Evolutionary conservation across 331 rosid genomes (phyloP), one percentile per base, ranked within the genome.

Genomic region (Prunus yedoensis): DNA sequence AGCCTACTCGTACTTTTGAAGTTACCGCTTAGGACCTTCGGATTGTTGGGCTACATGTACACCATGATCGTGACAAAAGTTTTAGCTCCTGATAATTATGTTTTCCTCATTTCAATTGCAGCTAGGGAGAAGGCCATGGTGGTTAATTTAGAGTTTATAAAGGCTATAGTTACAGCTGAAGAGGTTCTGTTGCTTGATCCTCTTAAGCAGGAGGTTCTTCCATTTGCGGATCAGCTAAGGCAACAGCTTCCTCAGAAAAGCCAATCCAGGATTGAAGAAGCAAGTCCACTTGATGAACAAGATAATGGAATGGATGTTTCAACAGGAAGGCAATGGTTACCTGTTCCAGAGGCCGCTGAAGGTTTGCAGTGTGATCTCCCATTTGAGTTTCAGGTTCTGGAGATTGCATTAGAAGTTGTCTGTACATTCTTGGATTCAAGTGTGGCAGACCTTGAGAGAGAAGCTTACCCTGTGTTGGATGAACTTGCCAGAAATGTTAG

Each of bases 51-150:
- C 41, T 60, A 5, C 41, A 27, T 5, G 53, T 49, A 49, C 14
- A 57, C 27, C 63, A 57, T 21, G 63, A 20, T 57, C 59, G 0
- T 57, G 62, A 5, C 30, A 23, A 57, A 57, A n/a, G 4, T 9
- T 12, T 57, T 57, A 12, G 62, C 62, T 21, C 62, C 10, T 58
- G 32, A 43, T 69, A 80, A 74, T 59, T 79, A 25, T 10, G 10
- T 82, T 35, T 43, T 69, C 27, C 61, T 50, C 60, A 16, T 32
- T 46, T 62, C 64, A n/a, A 54, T 74, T 82, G 87, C 88, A 93
- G 98, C 97, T 14, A 90, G 98, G 84, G 98, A 94, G 76, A 94
- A 90, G 87, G 97, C 97, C 25, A 89, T 94, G 95, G 95, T 90
- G 62, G 97, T 90, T 51, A 91, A 90, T 87, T 80, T 94, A 77